A percentile compares a stretch with the other conserved stretches of the same genome.
These are phyloP conservation scores for Lotmaria passim DNA, from an alignment of 208 protist genomes.

Conservation along the genomic window DNA sequence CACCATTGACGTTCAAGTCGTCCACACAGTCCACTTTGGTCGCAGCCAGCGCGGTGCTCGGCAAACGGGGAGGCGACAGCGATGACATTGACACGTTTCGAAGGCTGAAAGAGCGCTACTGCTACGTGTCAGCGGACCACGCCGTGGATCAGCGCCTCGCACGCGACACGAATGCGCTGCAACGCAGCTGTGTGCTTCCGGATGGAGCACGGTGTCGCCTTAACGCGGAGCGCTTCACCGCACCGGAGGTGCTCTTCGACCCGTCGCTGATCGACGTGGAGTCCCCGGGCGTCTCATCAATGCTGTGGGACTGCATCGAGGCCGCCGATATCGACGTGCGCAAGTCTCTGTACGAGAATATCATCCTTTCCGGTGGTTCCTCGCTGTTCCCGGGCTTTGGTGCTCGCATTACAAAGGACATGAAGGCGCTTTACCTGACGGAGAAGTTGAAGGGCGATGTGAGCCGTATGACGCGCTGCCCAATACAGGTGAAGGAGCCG, in stretches of 20 bases:
- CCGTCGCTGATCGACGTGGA: conserved; percentile 95
- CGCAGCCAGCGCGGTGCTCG: neutral
- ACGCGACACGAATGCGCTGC: conserved; percentile 67
- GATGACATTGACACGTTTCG: conserved; percentile 97
- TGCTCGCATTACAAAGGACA: conserved; percentile 95
- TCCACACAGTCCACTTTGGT: too few relatives aligned
- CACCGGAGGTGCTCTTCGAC: conserved; percentile 97
- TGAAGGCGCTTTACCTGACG: conserved; percentile 90
- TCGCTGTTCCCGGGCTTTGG: conserved; percentile 98
- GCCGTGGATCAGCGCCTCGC: conserved; percentile 92
- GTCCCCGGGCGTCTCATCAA: conserved; percentile 81
- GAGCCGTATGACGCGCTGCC: conserved; percentile 72
- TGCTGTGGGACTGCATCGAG: conserved; percentile 96
- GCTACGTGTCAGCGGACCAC: conserved; percentile 88
- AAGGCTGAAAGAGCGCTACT: conserved; percentile 95
- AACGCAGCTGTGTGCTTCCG: conserved; percentile 75
- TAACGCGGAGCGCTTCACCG: conserved; percentile 91
- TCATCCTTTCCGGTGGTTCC: conserved; percentile 97
- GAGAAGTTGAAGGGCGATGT: conserved; percentile 91
- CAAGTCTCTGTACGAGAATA: conserved; percentile 94
- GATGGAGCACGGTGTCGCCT: conserved; percentile 94
- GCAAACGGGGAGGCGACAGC: conserved; percentile 26
- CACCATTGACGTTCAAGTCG: too few relatives aligned
- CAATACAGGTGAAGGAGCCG: conserved; percentile 95
- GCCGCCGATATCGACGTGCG: conserved; percentile 66